These are phyloP conservation scores for Lepiota venenata DNA, from an alignment of 768 basidiomycete species.

Conservation along the genomic window DNA sequence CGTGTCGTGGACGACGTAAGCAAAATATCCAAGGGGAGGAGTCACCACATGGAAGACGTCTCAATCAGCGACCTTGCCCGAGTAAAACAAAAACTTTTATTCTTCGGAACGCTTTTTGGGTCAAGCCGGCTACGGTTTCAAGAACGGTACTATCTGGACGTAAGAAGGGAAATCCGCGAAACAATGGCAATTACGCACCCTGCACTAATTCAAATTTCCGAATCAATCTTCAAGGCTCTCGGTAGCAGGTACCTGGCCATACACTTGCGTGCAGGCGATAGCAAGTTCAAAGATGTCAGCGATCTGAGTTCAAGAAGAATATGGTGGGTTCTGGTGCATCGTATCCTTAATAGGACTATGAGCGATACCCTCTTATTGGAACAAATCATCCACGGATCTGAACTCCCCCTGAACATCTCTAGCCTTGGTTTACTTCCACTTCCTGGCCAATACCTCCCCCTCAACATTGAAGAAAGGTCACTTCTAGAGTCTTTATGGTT, in stretches of 20 bases:
- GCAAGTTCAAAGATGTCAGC: slow-evolving; percentile 47
- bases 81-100: slow-evolving; percentile 49
- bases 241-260: slow-evolving; percentile 53
- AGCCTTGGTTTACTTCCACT: no score
- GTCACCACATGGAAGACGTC: slow-evolving; percentile 42
- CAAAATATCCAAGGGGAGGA: slow-evolving; percentile 19
- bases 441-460: not conserved
- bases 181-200: slow-evolving; percentile 57
- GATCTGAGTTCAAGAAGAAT: slow-evolving; percentile 38
- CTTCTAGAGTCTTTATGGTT: not conserved
- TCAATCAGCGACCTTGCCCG: slow-evolving; percentile 39
- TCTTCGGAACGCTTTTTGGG: slow-evolving; percentile 76
- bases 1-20: slow-evolving; percentile 50
- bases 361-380: slow-evolving; percentile 26
- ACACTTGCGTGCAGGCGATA: slow-evolving; percentile 71
- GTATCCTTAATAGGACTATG: slow-evolving; percentile 38
- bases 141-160: slow-evolving; percentile 30
- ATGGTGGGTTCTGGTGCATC: slow-evolving; percentile 57
- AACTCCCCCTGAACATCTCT: not conserved
- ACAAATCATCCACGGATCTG: slow-evolving; percentile 8
- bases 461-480: slow-evolving; percentile 1
- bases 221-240: slow-evolving; percentile 38
- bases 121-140: slow-evolving; percentile 62
- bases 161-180: slow-evolving; percentile 47
- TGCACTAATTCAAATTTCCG: slow-evolving; percentile 38